Base-by-base conservation (phyloP, 352 stramenopile species). In the Phytopythium helicoides region DNA sequence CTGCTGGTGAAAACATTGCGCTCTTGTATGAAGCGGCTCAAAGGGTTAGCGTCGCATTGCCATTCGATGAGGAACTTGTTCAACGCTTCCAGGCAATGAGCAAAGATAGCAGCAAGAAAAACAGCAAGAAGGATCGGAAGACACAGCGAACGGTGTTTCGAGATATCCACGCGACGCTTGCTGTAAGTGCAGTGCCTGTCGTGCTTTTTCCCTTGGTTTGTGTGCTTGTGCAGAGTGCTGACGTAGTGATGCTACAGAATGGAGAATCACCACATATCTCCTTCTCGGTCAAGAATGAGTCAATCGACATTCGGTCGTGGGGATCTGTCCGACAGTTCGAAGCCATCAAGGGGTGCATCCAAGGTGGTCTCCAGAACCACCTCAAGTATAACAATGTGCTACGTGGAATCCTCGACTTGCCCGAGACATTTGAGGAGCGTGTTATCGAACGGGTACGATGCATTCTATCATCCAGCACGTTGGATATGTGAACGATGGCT, bases 301-400 rank as follows among this genome's bases (percentile, higher is more conserved):
- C 83, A 19, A 59, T 94, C 7, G 72, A 91, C 18, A 76, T 95
- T 36, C 72, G 60, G 12, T 89, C 80, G 26, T 95, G 86, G 86
- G 73, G 74, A 41, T 87, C 79, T 21, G 73, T 95, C 25, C 77
- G 86, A 53, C 86, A 95, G 58, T 89, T 90, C 21, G 81, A 93
- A 59, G 80, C 76, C 6, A 74, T 95, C 62, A 92, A 93, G 55
- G 73, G 73, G 8, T 86, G 68, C 23, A 68, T 95, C 22, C 70
- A 80, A 28, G 81, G 69, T 14, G 86, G 83, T 21, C 60, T 95
- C 11, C 83, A 94, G 44, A 66, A 91, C 47, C 86, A 95, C 45
- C 86, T 95, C 57, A 94, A 94, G 66, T 94, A 88, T 65, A 95
- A 95, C 62, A 94, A 92, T 54, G 67, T 76, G n/a, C 65, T 94